These are phyloP conservation scores for Juglanconis sp. DNA, from an alignment of 2,329 filamentous ascomycete genomes.

Conservation along the genomic window DNA sequence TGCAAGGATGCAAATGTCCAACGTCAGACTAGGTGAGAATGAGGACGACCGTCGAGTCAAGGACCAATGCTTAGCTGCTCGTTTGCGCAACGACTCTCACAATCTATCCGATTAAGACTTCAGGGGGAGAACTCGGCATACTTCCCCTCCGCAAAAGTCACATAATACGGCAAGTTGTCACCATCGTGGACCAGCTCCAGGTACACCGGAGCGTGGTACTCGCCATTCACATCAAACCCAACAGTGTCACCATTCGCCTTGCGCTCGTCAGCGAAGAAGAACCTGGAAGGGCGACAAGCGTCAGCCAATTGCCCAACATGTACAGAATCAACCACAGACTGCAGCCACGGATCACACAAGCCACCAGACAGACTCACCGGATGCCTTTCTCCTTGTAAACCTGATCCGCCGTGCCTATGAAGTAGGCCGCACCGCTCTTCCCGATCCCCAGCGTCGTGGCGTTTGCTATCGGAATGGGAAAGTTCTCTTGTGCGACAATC, in stretches of 20 bases:
- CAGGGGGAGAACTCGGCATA: neutral
- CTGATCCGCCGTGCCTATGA: slow-evolving; percentile 2
- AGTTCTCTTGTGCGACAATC: neutral
- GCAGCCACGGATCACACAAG: neutral
- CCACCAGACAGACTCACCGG: neutral
- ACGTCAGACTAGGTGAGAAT: no score
- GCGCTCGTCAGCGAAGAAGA: slow-evolving; percentile 19
- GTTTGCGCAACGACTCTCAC: neutral
- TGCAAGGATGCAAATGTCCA: no score
- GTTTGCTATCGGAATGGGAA: neutral
- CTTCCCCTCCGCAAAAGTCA: slow-evolving; percentile 17
- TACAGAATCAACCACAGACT: neutral
- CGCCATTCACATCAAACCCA: neutral
- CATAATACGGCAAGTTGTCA: slow-evolving; percentile 13
- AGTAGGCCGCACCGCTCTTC: slow-evolving; percentile 1
- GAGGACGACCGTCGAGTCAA: no score
- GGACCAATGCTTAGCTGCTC: no score
- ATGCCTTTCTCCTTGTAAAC: slow-evolving; percentile 6
- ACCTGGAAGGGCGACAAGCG: neutral
- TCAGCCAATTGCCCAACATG: neutral
- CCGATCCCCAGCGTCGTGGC: slow-evolving; percentile 1
- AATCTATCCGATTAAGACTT: neutral
- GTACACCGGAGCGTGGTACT: slow-evolving; percentile 6
- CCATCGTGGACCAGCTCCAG: slow-evolving; percentile 3
- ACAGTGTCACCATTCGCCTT: slow-evolving; percentile 2